Conservation (phyloP, 257 asterid genomes). For the Anisodus tanguticus region DNA sequence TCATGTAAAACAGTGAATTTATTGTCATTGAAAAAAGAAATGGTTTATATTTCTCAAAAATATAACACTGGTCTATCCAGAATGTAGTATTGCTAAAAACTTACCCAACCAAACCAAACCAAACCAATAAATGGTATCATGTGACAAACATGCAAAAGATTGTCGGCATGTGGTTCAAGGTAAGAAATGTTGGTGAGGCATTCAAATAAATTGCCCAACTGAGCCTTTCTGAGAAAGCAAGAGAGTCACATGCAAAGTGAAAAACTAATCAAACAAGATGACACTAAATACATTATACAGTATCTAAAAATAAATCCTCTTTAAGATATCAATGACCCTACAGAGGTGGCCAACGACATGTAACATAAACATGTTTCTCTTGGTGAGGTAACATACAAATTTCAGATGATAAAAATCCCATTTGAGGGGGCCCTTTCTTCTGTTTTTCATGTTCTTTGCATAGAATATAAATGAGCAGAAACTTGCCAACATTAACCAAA, state of each 20-base stretch:
- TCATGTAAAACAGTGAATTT: background rate
- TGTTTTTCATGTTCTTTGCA: background rate
- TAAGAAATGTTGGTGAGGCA: background rate
- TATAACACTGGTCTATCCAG: background rate
- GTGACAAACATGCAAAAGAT: background rate
- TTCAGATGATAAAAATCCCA: background rate
- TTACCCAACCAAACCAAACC: too few species aligned
- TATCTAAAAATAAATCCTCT: background rate
- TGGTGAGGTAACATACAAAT: background rate
- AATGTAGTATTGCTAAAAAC: background rate
- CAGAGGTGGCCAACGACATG: background rate
- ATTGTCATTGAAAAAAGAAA: background rate
- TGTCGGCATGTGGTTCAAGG: background rate
- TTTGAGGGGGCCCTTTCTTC: background rate
- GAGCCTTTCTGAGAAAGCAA: too few species aligned
- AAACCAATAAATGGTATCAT: background rate
- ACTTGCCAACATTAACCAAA: background rate
- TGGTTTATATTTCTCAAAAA: background rate
- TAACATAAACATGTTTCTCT: background rate
- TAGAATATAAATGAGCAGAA: background rate
- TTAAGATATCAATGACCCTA: slow-evolving; percentile 8
- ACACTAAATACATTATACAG: background rate
- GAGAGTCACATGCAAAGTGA: background rate
- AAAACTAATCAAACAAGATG: background rate
- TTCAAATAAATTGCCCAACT: background rate